Percentiles rank a stretch among this genome's conserved stretches.
Conservation (phyloP, 2,329 filamentous ascomycete genomes). For the Fusarium luffae region DNA sequence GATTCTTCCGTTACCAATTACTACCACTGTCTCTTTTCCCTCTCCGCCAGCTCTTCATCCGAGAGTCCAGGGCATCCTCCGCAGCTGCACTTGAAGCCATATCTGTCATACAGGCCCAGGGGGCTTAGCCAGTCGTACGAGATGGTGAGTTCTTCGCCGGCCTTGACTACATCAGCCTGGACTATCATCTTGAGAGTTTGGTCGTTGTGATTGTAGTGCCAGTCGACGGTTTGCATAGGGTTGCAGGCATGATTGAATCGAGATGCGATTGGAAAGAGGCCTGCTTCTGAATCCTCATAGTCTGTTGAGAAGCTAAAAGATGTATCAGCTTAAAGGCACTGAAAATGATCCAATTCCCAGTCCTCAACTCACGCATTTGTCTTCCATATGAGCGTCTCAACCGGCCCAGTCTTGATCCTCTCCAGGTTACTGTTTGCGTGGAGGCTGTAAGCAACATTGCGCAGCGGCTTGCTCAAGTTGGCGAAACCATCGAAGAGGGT, state of each 20-base stretch:
- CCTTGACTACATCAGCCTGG: constrained; percentile 48
- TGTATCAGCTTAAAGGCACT: not conserved
- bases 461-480: constrained; percentile 47
- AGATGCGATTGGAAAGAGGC: constrained; percentile 62
- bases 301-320: constrained; percentile 46
- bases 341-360: not conserved
- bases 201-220: constrained; percentile 52
- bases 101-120: constrained; percentile 54
- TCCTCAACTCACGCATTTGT: constrained; percentile 59
- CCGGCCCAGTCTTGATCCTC: constrained; percentile 46
- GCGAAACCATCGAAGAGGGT: constrained; percentile 52
- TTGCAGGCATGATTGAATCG: constrained; percentile 70
- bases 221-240: constrained; percentile 56
- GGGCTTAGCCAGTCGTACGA: constrained; percentile 57
- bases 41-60: constrained; percentile 21
- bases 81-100: constrained; percentile 66
- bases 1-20: not conserved
- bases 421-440: constrained; percentile 50
- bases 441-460: constrained; percentile 52
- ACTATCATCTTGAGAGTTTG: constrained; percentile 57
- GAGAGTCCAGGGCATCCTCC: constrained; percentile 54
- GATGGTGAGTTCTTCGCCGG: constrained; percentile 64
- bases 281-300: constrained; percentile 43
- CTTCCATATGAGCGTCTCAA: constrained; percentile 48
- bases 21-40: not conserved